Percentiles rank a stretch among this genome's conserved stretches.
These are phyloP conservation scores for Fragilariopsis cylindrus DNA, from an alignment of 108 stramenopile genomes.

Conservation along the genomic window DNA sequence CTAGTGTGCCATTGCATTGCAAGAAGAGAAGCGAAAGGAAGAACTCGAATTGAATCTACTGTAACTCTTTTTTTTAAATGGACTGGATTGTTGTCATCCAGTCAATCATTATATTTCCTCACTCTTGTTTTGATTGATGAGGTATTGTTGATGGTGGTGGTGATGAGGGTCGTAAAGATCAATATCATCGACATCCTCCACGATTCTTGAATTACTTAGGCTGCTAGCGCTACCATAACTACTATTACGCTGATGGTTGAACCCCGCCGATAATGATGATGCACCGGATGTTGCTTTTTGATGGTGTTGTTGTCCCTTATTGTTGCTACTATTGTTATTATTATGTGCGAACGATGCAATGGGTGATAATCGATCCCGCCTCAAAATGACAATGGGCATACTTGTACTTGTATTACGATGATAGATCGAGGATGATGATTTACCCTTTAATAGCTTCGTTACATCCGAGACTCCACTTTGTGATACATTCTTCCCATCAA, in stretches of 20 bases:
- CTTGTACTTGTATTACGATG: not conserved
- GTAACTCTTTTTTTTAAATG: too few species aligned
- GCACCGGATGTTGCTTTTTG: too few species aligned
- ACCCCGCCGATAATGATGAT: not conserved
- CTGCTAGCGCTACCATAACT: slow-evolving; percentile 1
- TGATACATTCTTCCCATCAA: slow-evolving; percentile 54
- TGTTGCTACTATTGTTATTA: not conserved
- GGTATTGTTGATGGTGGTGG: slow-evolving; percentile 1
- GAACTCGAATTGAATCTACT: too few species aligned
- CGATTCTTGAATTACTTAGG: not conserved
- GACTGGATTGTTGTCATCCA: too few species aligned
- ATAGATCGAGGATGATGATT: slow-evolving; percentile 1
- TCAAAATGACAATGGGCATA: slow-evolving; percentile 14
- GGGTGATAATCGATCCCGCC: not conserved
- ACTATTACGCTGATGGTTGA: not conserved
- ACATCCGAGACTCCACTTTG: slow-evolving; percentile 31
- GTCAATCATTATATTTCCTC: slow-evolving; percentile 1
- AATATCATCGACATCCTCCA: not conserved
- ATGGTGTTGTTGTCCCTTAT: not conserved
- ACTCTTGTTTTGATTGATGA: not conserved
- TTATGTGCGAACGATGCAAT: not conserved
- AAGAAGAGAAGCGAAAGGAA: too few species aligned
- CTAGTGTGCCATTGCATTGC: too few species aligned
- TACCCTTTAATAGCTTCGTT: slow-evolving; percentile 15
- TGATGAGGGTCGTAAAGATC: not conserved